A percentile compares a stretch with the other conserved stretches of the same genome.
Conservation (phyloP, 202 grass and related monocot genomes). For the Brachypodium distachyon region DNA sequence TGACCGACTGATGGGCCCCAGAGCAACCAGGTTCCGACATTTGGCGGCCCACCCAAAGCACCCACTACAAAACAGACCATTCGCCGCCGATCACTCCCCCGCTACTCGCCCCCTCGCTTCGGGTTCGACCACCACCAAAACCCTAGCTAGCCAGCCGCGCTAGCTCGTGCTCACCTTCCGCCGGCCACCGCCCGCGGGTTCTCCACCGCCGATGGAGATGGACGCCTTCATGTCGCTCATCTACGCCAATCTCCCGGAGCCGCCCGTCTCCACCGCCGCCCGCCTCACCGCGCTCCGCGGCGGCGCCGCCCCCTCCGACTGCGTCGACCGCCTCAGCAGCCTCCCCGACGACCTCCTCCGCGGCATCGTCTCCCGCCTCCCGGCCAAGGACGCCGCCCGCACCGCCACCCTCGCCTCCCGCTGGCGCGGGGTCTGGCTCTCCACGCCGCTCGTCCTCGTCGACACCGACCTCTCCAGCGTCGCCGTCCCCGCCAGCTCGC, state of each 20-base stretch:
- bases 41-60: neutral
- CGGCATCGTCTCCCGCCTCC: conserved; percentile 36
- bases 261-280: neutral
- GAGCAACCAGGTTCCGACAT: neutral
- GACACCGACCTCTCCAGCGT: neutral
- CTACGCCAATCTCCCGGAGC: neutral
- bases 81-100: neutral
- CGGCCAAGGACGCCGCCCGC: conserved; percentile 15
- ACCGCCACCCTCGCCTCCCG: neutral
- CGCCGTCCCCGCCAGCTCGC: neutral
- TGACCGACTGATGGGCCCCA: neutral
- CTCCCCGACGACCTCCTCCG: conserved; percentile 30
- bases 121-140: neutral
- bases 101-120: neutral
- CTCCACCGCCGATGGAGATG: neutral
- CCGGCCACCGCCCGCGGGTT: neutral
- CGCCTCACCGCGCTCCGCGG: neutral
- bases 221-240: neutral
- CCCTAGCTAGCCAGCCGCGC: neutral
- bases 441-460: neutral
- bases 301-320: no score
- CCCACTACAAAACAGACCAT: neutral
- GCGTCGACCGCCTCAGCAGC: conserved; percentile 20
- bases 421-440: conserved; percentile 4
- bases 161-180: neutral